Evolutionary conservation across 2,329 filamentous ascomycete species (phyloP).

Genomic region (Elsinoe australis): DNA sequence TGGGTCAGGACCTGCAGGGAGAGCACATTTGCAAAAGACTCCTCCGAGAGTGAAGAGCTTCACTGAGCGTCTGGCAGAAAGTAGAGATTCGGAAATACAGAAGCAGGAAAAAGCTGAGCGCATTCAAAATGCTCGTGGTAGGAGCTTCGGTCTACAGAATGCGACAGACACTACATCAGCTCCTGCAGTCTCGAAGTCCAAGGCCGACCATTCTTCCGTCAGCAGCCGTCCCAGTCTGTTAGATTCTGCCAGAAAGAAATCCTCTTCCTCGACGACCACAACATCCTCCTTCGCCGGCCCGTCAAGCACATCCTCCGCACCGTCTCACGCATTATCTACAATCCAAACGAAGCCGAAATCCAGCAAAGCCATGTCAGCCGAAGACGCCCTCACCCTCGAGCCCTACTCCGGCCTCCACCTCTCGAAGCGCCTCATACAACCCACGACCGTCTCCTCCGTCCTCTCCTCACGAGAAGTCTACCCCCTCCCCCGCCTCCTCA

Average conservation of each 20-base stretch:
- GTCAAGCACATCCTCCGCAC: conserved; percentile 7
- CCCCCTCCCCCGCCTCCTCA: conserved; percentile 70
- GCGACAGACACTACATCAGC: not conserved
- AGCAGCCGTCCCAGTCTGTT: not conserved
- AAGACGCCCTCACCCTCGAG: conserved; percentile 58
- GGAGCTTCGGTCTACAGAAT: conserved; percentile 24
- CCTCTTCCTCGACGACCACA: not conserved
- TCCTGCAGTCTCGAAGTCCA: not conserved
- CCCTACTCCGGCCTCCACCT: conserved; percentile 80
- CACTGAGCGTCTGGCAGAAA: conserved; percentile 75
- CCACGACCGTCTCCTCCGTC: conserved; percentile 69
- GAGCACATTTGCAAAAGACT: conserved; percentile 16
- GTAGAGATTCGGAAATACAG: conserved; percentile 40
- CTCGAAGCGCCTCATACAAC: conserved; percentile 72
- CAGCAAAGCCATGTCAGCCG: conserved; percentile 28
- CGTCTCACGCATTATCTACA: not conserved
- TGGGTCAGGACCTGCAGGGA: conserved; percentile 25
- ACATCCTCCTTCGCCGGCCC: conserved; percentile 6
- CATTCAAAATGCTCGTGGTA: conserved; percentile 36
- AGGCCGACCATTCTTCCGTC: not conserved
- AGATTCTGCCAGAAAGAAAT: conserved; percentile 12
- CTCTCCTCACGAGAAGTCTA: conserved; percentile 71
- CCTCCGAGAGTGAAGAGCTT: conserved; percentile 52
- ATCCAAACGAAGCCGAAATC: not conserved
- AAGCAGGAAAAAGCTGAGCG: conserved; percentile 39